These are phyloP conservation scores for Phialocephala sp. DNA, from an alignment of 2,329 filamentous ascomycete genomes.

Conservation along the genomic window DNA sequence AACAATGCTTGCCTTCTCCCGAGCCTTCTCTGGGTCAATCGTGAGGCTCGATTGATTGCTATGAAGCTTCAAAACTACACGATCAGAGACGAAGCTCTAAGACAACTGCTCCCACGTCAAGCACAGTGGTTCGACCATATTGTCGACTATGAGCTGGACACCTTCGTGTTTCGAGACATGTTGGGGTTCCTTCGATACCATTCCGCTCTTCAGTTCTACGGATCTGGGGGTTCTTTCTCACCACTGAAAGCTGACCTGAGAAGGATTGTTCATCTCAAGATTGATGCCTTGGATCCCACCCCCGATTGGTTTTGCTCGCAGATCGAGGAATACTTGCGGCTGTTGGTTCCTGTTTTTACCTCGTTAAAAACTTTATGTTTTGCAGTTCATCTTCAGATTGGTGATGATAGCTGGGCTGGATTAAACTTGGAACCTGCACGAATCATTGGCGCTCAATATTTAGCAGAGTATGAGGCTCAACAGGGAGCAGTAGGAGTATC, in stretches of 20 bases:
- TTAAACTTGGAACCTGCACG: background rate
- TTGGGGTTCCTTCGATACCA: background rate
- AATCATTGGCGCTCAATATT: background rate
- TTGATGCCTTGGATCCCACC: background rate
- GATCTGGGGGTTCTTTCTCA: background rate
- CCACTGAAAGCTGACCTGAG: background rate
- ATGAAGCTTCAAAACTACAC: background rate
- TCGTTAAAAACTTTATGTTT: background rate
- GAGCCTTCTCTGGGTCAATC: background rate
- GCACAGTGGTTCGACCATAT: background rate
- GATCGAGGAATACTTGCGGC: background rate
- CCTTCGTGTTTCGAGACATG: background rate
- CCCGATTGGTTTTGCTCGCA: conserved; percentile 6
- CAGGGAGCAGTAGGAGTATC: background rate
- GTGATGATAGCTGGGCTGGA: background rate
- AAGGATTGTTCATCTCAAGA: background rate
- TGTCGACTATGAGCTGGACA: conserved; percentile 6
- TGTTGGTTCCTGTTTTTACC: background rate
- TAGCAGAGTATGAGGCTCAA: background rate
- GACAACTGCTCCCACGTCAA: background rate
- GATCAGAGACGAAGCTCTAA: background rate
- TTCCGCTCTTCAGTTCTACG: background rate
- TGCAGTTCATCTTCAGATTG: background rate
- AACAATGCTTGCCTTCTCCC: background rate
- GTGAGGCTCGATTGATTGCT: background rate